These are phyloP conservation scores for Geranomyces michiganensis DNA, from an alignment of 192 early-diverging fungal genomes.

Conservation along the genomic window DNA sequence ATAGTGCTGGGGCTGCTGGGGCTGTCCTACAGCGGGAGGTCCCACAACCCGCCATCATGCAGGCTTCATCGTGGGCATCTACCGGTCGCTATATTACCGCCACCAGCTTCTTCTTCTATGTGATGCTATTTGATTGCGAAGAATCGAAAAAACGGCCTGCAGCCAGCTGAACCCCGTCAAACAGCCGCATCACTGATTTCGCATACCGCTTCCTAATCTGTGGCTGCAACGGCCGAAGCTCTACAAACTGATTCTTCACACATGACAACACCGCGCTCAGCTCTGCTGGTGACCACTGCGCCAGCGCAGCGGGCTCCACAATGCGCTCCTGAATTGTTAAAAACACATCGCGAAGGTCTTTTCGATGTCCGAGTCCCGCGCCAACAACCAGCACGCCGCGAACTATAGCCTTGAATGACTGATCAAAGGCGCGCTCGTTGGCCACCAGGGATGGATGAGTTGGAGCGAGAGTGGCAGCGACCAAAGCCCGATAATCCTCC, in stretches of 20 bases:
- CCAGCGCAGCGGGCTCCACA: slow-evolving; percentile 38
- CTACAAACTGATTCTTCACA: slow-evolving; percentile 7
- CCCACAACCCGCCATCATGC: too few relatives aligned
- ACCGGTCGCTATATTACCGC: too few relatives aligned
- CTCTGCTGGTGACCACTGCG: slow-evolving; percentile 14
- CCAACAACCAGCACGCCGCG: slow-evolving; percentile 47
- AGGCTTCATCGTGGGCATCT: too few relatives aligned
- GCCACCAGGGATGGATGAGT: neutral
- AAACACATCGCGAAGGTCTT: slow-evolving; percentile 53
- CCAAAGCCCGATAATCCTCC: slow-evolving; percentile 41
- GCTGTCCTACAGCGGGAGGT: neutral
- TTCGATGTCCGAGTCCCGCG: slow-evolving; percentile 31
- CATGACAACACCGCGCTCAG: slow-evolving; percentile 21
- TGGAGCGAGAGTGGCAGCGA: neutral
- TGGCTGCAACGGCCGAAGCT: neutral
- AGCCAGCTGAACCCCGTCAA: slow-evolving; percentile 11
- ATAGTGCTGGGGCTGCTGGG: neutral
- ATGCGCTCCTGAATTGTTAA: slow-evolving; percentile 45
- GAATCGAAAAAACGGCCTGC: neutral
- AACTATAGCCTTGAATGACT: slow-evolving; percentile 45
- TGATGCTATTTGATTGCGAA: neutral
- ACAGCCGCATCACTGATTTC: slow-evolving; percentile 9
- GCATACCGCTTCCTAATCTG: slow-evolving; percentile 23
- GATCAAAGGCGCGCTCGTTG: neutral
- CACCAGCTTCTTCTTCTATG: too few relatives aligned